Conservation (phyloP, 495 filamentous ascomycete genomes). For the Hypoxylon lenormandii region DNA sequence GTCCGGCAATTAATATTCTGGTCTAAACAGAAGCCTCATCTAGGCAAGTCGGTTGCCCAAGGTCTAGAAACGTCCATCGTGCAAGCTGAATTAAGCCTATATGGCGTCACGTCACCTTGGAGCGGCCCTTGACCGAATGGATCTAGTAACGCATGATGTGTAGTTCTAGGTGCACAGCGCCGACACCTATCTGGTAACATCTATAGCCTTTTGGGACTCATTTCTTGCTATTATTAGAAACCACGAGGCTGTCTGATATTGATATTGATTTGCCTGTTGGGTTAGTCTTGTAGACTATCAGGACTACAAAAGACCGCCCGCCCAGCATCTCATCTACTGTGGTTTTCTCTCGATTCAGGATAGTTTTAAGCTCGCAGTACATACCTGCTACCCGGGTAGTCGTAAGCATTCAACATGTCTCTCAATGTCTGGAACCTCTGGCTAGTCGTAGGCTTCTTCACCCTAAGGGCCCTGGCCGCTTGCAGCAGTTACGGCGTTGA, state of each 20-base stretch:
- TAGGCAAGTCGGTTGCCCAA: conserved; percentile 21
- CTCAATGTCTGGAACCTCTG: conserved; percentile 18
- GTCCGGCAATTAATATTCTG: conserved; percentile 13
- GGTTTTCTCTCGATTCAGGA: conserved; percentile 1
- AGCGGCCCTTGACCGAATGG: conserved; percentile 17
- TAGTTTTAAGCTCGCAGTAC: neutral
- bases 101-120: conserved; percentile 17
- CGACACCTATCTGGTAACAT: conserved; percentile 7
- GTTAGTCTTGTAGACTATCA: neutral
- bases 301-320: conserved; percentile 21
- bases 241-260: conserved; percentile 26
- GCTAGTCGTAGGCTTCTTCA: conserved; percentile 40
- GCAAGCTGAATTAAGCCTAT: conserved; percentile 41
- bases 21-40: conserved; percentile 21
- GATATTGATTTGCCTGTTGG: conserved; percentile 1
- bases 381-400: no score
- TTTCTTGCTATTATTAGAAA: conserved; percentile 39
- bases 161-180: conserved; percentile 20
- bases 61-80: conserved; percentile 33
- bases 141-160: conserved; percentile 17
- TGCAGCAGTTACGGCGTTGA: conserved; percentile 60
- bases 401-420: conserved; percentile 29
- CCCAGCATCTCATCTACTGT: neutral
- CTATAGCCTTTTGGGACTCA: conserved; percentile 8
- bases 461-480: conserved; percentile 47